A percentile compares a stretch with the other conserved stretches of the same genome.
Evolutionary conservation across 805 yeast species (phyloP).

Genomic region (Hanseniaspora osmophila): DNA sequence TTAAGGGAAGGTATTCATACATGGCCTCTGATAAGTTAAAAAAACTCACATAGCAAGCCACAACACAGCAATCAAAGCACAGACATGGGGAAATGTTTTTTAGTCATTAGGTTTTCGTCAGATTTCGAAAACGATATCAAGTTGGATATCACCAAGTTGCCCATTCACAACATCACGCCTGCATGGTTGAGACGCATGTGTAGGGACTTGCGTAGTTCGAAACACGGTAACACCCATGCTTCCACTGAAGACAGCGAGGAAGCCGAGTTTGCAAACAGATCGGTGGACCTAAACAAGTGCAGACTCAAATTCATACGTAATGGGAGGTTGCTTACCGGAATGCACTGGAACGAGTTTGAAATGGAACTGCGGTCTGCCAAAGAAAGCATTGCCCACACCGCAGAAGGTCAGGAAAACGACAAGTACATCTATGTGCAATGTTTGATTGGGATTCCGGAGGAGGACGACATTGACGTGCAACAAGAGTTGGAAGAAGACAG

Average conservation of each 20-base stretch:
- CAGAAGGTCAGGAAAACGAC: slow-evolving; percentile 33
- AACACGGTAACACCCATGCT: slow-evolving; percentile 4
- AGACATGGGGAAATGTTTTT: slow-evolving; percentile 1
- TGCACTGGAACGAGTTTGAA: slow-evolving; percentile 10
- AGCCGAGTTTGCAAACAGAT: slow-evolving; percentile 50
- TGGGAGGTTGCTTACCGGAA: slow-evolving; percentile 16
- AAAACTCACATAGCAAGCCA: slow-evolving; percentile 2
- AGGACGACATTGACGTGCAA: slow-evolving; percentile 36
- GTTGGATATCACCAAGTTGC: slow-evolving; percentile 15
- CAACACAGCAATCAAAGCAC: background rate
- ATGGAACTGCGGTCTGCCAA: slow-evolving; percentile 7
- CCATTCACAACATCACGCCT: slow-evolving; percentile 11
- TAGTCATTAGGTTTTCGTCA: slow-evolving; percentile 19
- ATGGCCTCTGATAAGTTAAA: no score
- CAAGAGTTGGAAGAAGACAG: background rate
- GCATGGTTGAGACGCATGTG: slow-evolving; percentile 19
- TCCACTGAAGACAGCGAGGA: no score
- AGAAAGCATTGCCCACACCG: slow-evolving; percentile 17
- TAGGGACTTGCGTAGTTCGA: slow-evolving; percentile 11
- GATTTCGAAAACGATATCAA: slow-evolving; percentile 17
- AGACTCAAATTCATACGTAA: slow-evolving; percentile 18
- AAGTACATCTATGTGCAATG: slow-evolving; percentile 55
- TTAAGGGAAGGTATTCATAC: no score
- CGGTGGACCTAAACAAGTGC: slow-evolving; percentile 1
- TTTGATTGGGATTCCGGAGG: slow-evolving; percentile 52